phyloP scores from a whole-genome alignment of 495 filamentous ascomycete species.

The Neohortaea acidophila region DNA sequence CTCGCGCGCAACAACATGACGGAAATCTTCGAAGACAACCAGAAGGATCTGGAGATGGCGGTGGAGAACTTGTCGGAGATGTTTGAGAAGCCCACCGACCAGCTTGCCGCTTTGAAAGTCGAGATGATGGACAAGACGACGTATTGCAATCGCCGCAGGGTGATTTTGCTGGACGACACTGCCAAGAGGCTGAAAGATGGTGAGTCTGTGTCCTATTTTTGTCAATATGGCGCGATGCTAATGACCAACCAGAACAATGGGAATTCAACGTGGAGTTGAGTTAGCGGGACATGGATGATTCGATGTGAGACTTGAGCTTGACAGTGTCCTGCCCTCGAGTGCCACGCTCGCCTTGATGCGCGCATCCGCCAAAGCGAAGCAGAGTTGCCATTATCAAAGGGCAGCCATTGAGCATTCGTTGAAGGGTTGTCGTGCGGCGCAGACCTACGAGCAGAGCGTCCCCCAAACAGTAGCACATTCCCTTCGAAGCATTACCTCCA shows the following conservation, averaged over 20 bases:
- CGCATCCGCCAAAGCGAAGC: too few species aligned
- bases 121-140: conserved; percentile 97
- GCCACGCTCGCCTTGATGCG: too few species aligned
- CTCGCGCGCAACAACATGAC: conserved; percentile 88
- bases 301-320: too few species aligned
- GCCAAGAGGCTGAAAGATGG: conserved; percentile 79
- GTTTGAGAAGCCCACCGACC: conserved; percentile 86
- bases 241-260: conserved; percentile 22
- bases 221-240: neutral
- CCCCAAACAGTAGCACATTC: too few species aligned
- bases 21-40: conserved; percentile 96
- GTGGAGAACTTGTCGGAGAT: conserved; percentile 91
- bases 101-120: conserved; percentile 73
- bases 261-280: conserved; percentile 25
- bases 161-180: conserved; percentile 81
- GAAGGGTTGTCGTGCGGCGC: too few species aligned
- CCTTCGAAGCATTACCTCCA: too few species aligned
- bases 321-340: too few species aligned
- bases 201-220: conserved; percentile 31
- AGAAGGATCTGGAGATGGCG: conserved; percentile 93
- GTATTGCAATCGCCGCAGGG: conserved; percentile 82
- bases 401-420: too few species aligned
- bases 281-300: too few species aligned
- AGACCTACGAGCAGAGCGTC: too few species aligned
- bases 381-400: too few species aligned